Evolutionary conservation across 345 rosid genomes (phyloP), one percentile per base, ranked within the genome.

Genomic region (Gossypium longicalyx): DNA sequence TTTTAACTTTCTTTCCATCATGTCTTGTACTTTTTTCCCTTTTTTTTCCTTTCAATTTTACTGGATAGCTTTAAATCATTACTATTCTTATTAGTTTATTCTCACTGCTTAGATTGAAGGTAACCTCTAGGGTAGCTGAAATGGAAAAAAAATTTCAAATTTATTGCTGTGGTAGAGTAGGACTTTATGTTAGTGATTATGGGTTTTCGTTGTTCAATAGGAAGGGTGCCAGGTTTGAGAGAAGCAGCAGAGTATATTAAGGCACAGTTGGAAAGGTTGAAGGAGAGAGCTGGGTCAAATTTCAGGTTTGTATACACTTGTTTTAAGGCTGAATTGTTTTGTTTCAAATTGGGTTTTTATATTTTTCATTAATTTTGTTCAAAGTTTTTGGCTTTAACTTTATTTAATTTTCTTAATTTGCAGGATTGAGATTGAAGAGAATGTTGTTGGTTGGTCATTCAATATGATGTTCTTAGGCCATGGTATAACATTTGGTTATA

Each of bases 261-360:
- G n/a, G n/a, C 78, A 19, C 91, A 91, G 80, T 82, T 93, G 78
- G 93, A 91, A 79, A 80, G 38, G 79, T 47, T 89, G 67, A 91
- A 88, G 81, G 80, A 89, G 79, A 87, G 91, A 83, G 97, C 98
- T 82, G 97, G 96, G 56, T 75, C 94, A 4, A 81, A 85, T 70
- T 45, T 87, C 76, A 91, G 89, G 99, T 95, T 79, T 27, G 4
- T 73, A 60, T 48, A 61, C 23, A 72, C 29, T 57, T 59, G 53
- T n/a, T 72, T n/a, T 23, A 25, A 23, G 16, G 75, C 54, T 45
- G 53, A 62, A 38, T 72, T 54, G 27, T 65, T 47, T 53, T 34
- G 67, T 29, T 71, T 25, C 27, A 1, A 22, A 67, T 47, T 23
- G 34, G 29, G 63, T 1, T 78, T 43, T 69, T 76, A 73, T 44